Conservation (phyloP, 345 rosid species). For the Eucalyptus sideroxylon region DNA sequence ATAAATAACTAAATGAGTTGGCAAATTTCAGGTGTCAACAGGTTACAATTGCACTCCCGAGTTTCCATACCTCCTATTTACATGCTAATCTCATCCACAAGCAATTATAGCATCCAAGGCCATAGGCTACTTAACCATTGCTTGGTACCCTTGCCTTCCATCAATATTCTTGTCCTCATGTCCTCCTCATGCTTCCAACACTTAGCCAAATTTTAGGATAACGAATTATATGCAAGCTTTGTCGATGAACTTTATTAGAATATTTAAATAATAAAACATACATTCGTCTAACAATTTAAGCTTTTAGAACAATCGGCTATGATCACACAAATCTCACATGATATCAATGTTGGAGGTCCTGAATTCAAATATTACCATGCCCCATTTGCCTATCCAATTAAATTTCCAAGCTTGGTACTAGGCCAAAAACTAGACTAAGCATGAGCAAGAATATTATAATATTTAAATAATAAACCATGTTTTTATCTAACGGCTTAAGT, state of each 20-base stretch:
- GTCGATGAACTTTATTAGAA: neutral
- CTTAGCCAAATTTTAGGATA: neutral
- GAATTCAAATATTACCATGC: too few species aligned
- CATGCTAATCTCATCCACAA: neutral
- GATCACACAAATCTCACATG: too few species aligned
- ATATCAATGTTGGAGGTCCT: too few species aligned
- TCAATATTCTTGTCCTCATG: neutral
- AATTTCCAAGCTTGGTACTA: too few species aligned
- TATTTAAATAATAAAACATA: too few species aligned
- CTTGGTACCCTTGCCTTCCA: neutral
- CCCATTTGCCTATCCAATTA: too few species aligned
- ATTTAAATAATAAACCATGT: too few species aligned
- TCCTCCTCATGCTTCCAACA: neutral
- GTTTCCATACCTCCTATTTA: neutral
- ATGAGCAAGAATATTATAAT: too few species aligned
- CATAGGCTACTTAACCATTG: neutral
- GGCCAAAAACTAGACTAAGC: too few species aligned
- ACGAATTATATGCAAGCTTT: neutral
- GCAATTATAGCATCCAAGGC: neutral
- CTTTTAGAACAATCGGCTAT: too few species aligned
- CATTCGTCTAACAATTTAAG: fast-evolving
- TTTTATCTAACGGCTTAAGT: fast-evolving
- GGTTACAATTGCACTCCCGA: neutral
- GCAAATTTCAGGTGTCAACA: neutral
- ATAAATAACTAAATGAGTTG: neutral